These are phyloP conservation scores for Colletotrichum sp. DNA, from an alignment of 2,329 filamentous ascomycete genomes.

Conservation along the genomic window DNA sequence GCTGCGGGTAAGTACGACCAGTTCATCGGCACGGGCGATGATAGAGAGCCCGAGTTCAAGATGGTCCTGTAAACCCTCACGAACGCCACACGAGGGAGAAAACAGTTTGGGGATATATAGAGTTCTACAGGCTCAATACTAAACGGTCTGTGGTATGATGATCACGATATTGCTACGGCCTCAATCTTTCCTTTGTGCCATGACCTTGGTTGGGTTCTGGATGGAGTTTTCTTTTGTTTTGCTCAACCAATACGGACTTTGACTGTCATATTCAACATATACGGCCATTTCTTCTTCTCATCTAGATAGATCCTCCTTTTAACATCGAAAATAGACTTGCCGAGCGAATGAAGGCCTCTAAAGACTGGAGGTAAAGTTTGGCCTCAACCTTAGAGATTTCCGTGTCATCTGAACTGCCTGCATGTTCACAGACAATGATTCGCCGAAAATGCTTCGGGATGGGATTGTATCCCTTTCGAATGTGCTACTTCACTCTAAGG, in stretches of 20 bases:
- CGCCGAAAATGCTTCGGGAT: background rate
- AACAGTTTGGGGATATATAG: background rate
- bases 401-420: background rate
- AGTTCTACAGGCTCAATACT: background rate
- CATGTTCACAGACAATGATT: background rate
- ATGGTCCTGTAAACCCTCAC: constrained; percentile 55
- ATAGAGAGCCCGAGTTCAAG: constrained; percentile 65
- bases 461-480: background rate
- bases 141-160: background rate
- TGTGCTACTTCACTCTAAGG: background rate
- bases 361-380: rapidly evolving
- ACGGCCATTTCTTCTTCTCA: background rate
- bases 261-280: background rate
- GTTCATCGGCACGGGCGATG: constrained; percentile 62
- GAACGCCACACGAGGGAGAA: rapidly evolving
- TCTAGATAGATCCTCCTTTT: background rate
- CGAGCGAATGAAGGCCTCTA: background rate
- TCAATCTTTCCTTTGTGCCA: background rate
- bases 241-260: background rate
- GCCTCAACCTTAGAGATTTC: background rate
- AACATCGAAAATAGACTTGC: background rate
- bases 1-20: constrained; percentile 60
- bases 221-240: background rate
- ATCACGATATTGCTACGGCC: background rate
- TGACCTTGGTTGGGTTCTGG: background rate